These are phyloP conservation scores for Coniferiporia sulphurascens DNA, from an alignment of 1,284 basidiomycete species.

Conservation along the genomic window DNA sequence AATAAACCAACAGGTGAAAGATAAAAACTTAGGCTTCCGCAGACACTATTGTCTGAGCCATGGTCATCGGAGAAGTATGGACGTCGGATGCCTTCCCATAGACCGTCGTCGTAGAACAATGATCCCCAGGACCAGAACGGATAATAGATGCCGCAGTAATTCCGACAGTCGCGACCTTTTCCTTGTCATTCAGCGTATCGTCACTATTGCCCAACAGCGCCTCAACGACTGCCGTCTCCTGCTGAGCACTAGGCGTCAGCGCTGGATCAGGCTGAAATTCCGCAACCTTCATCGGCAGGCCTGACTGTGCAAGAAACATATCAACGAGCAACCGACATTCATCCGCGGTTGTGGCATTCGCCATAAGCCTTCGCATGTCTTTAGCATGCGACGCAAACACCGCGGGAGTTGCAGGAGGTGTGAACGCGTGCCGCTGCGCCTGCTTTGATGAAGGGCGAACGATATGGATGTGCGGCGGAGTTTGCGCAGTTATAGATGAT, in stretches of 20 bases:
- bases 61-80: not conserved
- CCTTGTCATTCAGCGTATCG: not conserved
- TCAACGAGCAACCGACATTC: conserved; percentile 83
- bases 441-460: conserved; percentile 8
- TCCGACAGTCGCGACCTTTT: not conserved
- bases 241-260: not conserved
- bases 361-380: conserved; percentile 67
- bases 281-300: conserved; percentile 26
- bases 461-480: conserved; percentile 1
- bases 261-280: conserved; percentile 11
- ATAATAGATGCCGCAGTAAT: not conserved
- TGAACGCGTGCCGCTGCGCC: conserved; percentile 8
- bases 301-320: conserved; percentile 69
- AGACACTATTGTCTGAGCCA: conserved; percentile 3
- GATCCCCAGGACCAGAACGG: conserved; percentile 11
- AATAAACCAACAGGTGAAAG: conserved; percentile 15
- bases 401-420: conserved; percentile 19
- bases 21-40: conserved; percentile 14
- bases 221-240: conserved; percentile 14
- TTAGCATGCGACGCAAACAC: conserved; percentile 39
- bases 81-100: conserved; percentile 11
- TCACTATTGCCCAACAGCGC: conserved; percentile 13
- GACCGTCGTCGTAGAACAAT: not conserved
- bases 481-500: not conserved
- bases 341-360: conserved; percentile 66